phyloP scores from a whole-genome alignment of 2,329 filamentous ascomycete genomes.

The Exophiala dermatitidis region DNA sequence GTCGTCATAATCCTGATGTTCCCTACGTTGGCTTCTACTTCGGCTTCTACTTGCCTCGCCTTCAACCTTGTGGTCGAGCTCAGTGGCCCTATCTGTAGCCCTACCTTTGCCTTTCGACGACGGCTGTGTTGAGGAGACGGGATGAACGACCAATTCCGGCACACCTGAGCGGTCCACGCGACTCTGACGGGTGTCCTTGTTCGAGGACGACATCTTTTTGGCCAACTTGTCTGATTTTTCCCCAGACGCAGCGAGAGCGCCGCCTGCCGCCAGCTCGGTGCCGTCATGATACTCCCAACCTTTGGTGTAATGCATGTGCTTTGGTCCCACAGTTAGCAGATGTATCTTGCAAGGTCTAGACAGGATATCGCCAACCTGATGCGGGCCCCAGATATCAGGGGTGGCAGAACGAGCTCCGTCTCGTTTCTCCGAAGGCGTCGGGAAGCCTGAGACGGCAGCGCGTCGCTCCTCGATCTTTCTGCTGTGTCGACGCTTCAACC shows the following conservation, averaged over 20 bases:
- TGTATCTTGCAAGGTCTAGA: not conserved
- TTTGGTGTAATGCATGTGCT: conserved; percentile 26
- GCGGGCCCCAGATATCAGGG: conserved; percentile 33
- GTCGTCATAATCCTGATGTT: conserved; percentile 30
- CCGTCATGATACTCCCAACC: conserved; percentile 22
- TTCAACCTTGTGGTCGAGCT: conserved; percentile 5
- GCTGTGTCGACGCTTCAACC: conserved; percentile 67
- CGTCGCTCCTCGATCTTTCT: conserved; percentile 54
- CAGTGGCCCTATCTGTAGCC: conserved; percentile 2
- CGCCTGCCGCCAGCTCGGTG: conserved; percentile 3
- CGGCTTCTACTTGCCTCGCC: conserved; percentile 21
- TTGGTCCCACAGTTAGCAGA: conserved; percentile 2
- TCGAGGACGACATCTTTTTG: conserved; percentile 10
- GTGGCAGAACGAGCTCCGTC: conserved; percentile 27
- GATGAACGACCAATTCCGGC: not conserved
- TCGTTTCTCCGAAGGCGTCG: conserved; percentile 29
- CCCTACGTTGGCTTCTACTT: conserved; percentile 25
- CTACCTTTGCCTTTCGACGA: conserved; percentile 19
- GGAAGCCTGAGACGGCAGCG: conserved; percentile 26
- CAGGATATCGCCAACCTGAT: conserved; percentile 26
- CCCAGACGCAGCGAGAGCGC: conserved; percentile 3
- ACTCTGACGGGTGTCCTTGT: not conserved
- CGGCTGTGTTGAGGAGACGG: conserved; percentile 6
- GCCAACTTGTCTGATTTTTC: conserved; percentile 1
- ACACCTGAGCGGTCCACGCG: too few relatives aligned